Percentiles rank a stretch among this genome's conserved stretches.
These are phyloP conservation scores for Ceratocystis harringtonii DNA, from an alignment of 2,329 filamentous ascomycete genomes.

Conservation along the genomic window DNA sequence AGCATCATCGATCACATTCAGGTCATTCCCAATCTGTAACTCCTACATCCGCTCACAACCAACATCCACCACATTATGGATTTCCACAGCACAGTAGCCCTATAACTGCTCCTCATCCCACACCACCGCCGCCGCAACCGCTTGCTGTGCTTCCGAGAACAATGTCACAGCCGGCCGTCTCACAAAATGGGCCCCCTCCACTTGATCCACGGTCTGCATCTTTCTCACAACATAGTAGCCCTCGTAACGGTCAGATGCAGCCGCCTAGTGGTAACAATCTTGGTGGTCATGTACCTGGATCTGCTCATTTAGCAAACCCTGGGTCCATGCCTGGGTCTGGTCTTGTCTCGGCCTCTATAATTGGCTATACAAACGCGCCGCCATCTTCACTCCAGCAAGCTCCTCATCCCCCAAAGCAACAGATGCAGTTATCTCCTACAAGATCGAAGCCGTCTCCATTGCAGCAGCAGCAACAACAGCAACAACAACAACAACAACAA, in stretches of 20 bases:
- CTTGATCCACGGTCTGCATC: conserved; percentile 14
- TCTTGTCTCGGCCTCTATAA: no score
- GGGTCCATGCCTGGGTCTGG: background rate
- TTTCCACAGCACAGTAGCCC: conserved; percentile 40
- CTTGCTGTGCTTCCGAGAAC: conserved; percentile 25
- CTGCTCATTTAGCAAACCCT: conserved; percentile 1
- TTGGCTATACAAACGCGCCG: background rate
- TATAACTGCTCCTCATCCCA: conserved; percentile 28
- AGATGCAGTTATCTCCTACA: background rate
- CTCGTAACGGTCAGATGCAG: background rate
- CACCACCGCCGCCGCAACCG: conserved; percentile 22
- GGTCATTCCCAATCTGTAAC: conserved; percentile 41
- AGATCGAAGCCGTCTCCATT: background rate
- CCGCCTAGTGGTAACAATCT: background rate
- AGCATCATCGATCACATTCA: conserved; percentile 40
- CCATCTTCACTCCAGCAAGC: conserved; percentile 4
- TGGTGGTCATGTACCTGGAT: background rate
- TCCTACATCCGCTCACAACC: conserved; percentile 46
- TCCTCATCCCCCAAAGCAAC: conserved; percentile 3
- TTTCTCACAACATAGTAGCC: conserved; percentile 13
- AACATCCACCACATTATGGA: conserved; percentile 27
- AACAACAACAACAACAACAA: conserved; percentile 6
- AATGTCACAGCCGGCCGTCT: conserved; percentile 40
- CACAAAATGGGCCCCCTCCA: conserved; percentile 32
- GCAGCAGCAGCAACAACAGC: background rate